Base-by-base conservation (phyloP, 495 filamentous ascomycete species). In the Tuber indicum region DNA sequence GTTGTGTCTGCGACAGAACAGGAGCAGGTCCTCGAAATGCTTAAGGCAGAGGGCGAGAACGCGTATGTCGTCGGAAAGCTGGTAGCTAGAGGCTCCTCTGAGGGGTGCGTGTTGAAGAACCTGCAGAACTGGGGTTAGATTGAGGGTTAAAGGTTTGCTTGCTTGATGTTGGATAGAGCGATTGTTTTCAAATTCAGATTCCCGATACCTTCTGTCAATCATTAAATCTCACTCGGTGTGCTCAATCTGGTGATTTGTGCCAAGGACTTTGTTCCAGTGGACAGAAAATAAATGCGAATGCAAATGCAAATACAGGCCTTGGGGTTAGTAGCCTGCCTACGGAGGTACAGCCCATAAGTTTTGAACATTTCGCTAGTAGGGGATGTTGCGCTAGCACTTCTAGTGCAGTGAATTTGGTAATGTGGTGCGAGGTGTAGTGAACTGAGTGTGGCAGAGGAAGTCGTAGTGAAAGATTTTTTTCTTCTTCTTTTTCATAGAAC, bases 11-110 rank as follows among this genome's bases (percentile, higher is more conserved):
- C 86, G 78, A 89, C 83, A 69, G 86, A 90, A 72, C 89, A 81
- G 0, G 87, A 89, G 44, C 85, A 85, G 72, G 88, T 89, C 4
- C 85, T 87, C 41, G 79, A 78, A 58, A 86, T 87, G 12, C 84
- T 97, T 52, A 84, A 88, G 82, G 85, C 83, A 32, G 86, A 87
- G 44, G 96, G 94, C 19, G 95, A 99, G 88, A 91, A 82, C 52
- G 92, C 95, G 23, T 92, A 89, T 79, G 85, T 83, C n/a, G 89
- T 98, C 77, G 96, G 96, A 41, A 88, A 85, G 83, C 85, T 99
- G 62, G 84, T 88, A 36, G 72, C 82, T 49, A 87, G 89, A 74
- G 83, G 84, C 26, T 86, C 86, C 43, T 86, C 85, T 14, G 88
- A 86, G 19, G 92, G 90, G 17, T 94, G 93, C 83, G 85, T 92